Conservation (phyloP, 108 stramenopile species). For the Craspedostauros australis region DNA sequence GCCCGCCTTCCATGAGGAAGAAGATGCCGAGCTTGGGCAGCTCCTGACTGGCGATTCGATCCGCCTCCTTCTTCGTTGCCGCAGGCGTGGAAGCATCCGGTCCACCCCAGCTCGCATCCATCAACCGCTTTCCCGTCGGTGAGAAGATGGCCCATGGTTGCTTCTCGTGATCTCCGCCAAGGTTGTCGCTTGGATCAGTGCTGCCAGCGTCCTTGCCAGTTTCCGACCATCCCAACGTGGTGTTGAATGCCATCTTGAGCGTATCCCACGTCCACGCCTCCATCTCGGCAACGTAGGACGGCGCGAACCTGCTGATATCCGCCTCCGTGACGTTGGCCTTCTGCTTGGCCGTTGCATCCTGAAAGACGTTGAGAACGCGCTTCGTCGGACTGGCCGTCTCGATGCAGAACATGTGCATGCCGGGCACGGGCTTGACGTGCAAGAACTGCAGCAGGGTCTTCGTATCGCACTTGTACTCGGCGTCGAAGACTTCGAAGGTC, state of each 20-base stretch:
- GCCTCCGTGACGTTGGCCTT: neutral
- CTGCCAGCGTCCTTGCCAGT: no score
- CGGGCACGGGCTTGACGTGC: constrained; percentile 36
- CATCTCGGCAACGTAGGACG: neutral
- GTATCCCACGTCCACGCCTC: constrained; percentile 16
- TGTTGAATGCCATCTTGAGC: neutral
- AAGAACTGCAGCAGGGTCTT: constrained; percentile 37
- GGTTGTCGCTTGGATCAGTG: no score
- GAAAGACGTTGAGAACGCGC: neutral
- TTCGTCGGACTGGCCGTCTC: constrained; percentile 11
- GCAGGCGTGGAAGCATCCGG: no score
- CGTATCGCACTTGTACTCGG: constrained; percentile 21
- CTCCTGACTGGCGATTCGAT: constrained; percentile 2
- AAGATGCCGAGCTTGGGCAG: constrained; percentile 30
- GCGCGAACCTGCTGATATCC: neutral
- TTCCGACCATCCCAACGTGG: constrained; percentile 38
- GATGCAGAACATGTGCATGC: constrained; percentile 48
- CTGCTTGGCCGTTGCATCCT: neutral
- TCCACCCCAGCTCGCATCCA: constrained; percentile 22
- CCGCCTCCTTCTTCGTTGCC: neutral
- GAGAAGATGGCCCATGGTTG: constrained; percentile 64
- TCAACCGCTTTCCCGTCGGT: constrained; percentile 31
- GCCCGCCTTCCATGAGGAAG: constrained; percentile 50
- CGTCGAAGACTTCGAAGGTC: no score
- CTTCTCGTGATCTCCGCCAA: constrained; percentile 8